A percentile compares a stretch with the other conserved stretches of the same genome.
These are phyloP conservation scores for Cucurbita ficifolia DNA, from an alignment of 306 rosid species.

Conservation along the genomic window DNA sequence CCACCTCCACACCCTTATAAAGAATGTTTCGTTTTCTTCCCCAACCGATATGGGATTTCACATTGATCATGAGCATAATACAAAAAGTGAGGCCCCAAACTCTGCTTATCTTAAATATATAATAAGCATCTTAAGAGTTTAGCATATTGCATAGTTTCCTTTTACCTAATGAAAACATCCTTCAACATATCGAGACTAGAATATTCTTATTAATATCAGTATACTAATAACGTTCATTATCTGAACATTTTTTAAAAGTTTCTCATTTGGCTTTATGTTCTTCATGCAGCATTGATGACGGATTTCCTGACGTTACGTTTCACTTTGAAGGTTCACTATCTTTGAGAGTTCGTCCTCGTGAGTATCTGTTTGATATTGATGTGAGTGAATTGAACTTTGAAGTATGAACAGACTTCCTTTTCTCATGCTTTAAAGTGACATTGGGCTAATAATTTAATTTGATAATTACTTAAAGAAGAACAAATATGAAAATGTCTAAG, in stretches of 20 bases:
- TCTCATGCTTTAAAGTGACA: neutral
- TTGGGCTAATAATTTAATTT: no score
- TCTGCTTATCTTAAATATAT: neutral
- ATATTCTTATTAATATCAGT: neutral
- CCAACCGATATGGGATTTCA: no score
- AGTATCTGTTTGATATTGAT: constrained; percentile 24
- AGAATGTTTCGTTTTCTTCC: no score
- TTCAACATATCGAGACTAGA: neutral
- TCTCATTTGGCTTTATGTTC: neutral
- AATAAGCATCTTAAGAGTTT: neutral
- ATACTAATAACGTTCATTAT: neutral
- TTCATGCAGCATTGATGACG: constrained; percentile 35
- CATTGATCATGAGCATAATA: neutral
- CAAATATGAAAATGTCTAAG: no score
- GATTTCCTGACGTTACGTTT: constrained; percentile 38
- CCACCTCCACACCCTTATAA: no score
- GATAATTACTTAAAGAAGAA: no score
- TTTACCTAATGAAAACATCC: neutral
- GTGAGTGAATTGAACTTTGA: constrained; percentile 19
- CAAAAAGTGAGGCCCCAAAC: neutral
- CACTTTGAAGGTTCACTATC: constrained; percentile 32
- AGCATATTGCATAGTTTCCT: neutral
- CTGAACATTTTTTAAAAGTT: neutral
- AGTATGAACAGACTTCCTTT: neutral
- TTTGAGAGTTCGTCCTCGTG: constrained; percentile 30